Conservation (phyloP, 2,329 filamentous ascomycete genomes). For the Hyphodiscus sp. region DNA sequence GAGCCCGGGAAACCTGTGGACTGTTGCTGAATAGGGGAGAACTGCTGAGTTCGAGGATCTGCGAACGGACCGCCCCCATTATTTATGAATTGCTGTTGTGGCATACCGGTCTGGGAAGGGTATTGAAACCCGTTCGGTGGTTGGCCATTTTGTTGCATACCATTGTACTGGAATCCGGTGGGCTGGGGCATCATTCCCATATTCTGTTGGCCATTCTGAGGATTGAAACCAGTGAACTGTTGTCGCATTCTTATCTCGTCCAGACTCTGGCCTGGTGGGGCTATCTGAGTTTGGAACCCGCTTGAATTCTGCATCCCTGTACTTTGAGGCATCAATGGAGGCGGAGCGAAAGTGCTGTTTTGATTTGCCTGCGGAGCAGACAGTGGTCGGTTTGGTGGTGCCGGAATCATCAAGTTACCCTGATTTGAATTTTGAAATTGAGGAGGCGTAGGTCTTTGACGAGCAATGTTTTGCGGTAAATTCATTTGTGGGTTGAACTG, state of each 20-base stretch:
- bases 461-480: slow-evolving; percentile 39
- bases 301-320: slow-evolving; percentile 55
- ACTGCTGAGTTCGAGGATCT: slow-evolving; percentile 48
- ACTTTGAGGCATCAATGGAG: slow-evolving; percentile 75
- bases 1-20: slow-evolving; percentile 42
- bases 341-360: slow-evolving; percentile 64
- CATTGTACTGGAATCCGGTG: slow-evolving; percentile 35
- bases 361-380: slow-evolving; percentile 82
- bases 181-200: slow-evolving; percentile 29
- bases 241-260: slow-evolving; percentile 60
- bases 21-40: slow-evolving; percentile 44
- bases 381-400: slow-evolving; percentile 68
- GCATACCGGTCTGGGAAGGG: slow-evolving; percentile 20
- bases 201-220: slow-evolving; percentile 33
- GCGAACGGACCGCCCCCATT: slow-evolving; percentile 45
- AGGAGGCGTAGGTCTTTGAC: slow-evolving; percentile 68
- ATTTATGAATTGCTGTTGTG: slow-evolving; percentile 33
- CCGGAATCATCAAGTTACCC: slow-evolving; percentile 61
- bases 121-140: slow-evolving; percentile 26
- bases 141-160: slow-evolving; percentile 5
- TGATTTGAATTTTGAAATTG: slow-evolving; percentile 47
- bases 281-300: slow-evolving; percentile 54
- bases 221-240: slow-evolving; percentile 59
- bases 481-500: slow-evolving; percentile 30
- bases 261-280: slow-evolving; percentile 69